These are phyloP conservation scores for Evernia prunastri DNA, from an alignment of 495 filamentous ascomycete genomes.

Conservation along the genomic window DNA sequence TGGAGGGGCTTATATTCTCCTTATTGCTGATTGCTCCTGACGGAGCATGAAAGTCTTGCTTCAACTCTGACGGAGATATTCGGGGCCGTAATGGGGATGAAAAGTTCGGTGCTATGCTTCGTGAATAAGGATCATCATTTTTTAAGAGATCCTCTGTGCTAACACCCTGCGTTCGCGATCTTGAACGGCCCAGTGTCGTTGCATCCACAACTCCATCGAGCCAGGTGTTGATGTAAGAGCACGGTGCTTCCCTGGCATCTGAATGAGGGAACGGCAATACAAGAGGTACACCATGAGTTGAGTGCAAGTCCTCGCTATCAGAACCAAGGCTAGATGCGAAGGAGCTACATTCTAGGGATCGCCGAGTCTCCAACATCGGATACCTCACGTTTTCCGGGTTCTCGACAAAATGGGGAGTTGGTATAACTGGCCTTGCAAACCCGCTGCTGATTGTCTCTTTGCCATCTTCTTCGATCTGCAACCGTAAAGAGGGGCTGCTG, in stretches of 20 bases:
- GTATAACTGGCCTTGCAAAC: slow-evolving; percentile 9
- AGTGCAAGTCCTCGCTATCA: neutral
- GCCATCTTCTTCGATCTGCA: neutral
- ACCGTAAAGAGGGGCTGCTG: neutral
- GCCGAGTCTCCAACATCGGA: slow-evolving; percentile 6
- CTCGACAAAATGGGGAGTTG: neutral
- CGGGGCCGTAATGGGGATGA: neutral
- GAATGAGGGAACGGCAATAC: neutral
- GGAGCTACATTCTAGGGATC: neutral
- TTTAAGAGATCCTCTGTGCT: neutral
- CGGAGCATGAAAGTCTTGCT: neutral
- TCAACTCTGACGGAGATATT: neutral
- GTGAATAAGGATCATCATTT: neutral
- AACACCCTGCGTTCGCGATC: neutral
- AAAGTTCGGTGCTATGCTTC: neutral
- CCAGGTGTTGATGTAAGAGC: slow-evolving; percentile 9
- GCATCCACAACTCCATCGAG: slow-evolving; percentile 2
- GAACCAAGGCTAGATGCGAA: neutral
- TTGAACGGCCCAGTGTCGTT: neutral
- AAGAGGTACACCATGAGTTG: slow-evolving; percentile 8
- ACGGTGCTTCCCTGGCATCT: neutral
- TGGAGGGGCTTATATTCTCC: slow-evolving; percentile 17
- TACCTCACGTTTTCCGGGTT: neutral
- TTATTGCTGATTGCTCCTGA: slow-evolving; percentile 19
- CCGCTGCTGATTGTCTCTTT: slow-evolving; percentile 17